Evolutionary conservation across 2,329 filamentous ascomycete species (phyloP).

Genomic region (Penicillium aurantiogriseum): DNA sequence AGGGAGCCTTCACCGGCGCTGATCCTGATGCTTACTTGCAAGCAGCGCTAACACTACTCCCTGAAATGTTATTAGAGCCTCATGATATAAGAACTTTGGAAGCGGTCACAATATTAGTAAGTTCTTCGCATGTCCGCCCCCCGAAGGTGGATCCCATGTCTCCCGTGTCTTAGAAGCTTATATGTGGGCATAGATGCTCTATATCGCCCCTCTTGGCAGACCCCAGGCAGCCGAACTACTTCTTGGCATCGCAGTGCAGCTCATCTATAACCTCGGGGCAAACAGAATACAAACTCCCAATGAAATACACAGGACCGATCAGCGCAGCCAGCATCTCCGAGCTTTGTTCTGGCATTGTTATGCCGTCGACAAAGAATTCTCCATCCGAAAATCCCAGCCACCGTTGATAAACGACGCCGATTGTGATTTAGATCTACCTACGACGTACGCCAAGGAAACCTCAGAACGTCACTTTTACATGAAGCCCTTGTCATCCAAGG

Average conservation of each 20-base stretch:
- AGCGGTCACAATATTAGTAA: conserved; percentile 22
- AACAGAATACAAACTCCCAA: conserved; percentile 8
- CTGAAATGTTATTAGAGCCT: conserved; percentile 22
- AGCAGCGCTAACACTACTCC: conserved; percentile 21
- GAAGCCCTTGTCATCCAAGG: conserved; percentile 20
- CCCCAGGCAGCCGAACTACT: conserved; percentile 20
- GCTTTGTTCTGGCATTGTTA: conserved; percentile 29
- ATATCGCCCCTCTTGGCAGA: conserved; percentile 24
- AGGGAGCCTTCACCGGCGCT: conserved; percentile 18
- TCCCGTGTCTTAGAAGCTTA: background rate
- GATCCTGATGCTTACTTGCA: conserved; percentile 26
- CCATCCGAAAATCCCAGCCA: conserved; percentile 20
- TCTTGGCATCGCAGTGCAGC: conserved; percentile 23
- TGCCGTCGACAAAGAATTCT: conserved; percentile 24
- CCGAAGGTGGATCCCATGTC: background rate
- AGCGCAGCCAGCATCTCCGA: conserved; percentile 20
- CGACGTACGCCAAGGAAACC: conserved; percentile 17
- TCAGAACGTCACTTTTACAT: conserved; percentile 23
- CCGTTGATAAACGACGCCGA: conserved; percentile 24
- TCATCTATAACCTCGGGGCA: conserved; percentile 22
- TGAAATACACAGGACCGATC: conserved; percentile 1
- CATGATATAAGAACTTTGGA: conserved; percentile 20
- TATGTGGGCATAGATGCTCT: conserved; percentile 13
- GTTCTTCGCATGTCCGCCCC: background rate
- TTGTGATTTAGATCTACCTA: conserved; percentile 25